phyloP scores from a whole-genome alignment of 2,329 filamentous ascomycete genomes.

The Colletotrichum orchidophilum region DNA sequence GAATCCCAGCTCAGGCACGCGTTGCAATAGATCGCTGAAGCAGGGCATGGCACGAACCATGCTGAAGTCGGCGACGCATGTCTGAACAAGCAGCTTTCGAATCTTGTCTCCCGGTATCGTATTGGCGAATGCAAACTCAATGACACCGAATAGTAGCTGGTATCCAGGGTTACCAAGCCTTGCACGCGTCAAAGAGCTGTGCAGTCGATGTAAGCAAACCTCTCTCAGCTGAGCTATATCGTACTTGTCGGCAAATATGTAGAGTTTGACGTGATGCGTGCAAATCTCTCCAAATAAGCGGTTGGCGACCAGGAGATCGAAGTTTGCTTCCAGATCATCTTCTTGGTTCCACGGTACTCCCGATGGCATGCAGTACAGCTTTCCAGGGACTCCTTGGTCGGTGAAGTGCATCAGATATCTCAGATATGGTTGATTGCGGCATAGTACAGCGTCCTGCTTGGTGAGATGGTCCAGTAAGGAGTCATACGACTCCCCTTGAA shows the following conservation, averaged over 20 bases:
- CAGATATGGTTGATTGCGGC: neutral
- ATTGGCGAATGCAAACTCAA: neutral
- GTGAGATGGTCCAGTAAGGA: neutral
- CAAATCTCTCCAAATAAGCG: neutral
- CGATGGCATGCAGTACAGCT: neutral
- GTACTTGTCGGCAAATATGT: constrained; percentile 10
- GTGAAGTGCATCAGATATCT: neutral
- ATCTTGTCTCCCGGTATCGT: neutral
- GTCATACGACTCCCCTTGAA: neutral
- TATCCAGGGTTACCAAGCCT: neutral
- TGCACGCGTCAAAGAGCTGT: neutral
- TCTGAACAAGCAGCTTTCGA: neutral
- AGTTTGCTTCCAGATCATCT: neutral
- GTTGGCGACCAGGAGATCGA: neutral
- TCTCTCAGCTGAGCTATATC: neutral
- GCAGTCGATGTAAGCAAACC: neutral
- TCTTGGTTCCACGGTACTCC: too few relatives aligned
- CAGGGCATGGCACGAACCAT: neutral
- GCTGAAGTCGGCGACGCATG: neutral
- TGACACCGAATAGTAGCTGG: neutral
- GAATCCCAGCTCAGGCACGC: neutral
- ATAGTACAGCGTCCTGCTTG: neutral
- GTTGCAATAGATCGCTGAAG: neutral
- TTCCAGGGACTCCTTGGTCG: neutral
- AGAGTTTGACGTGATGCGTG: constrained; percentile 3